Base-by-base conservation (phyloP, 2,329 filamentous ascomycete species). In the Penicillium sp. region DNA sequence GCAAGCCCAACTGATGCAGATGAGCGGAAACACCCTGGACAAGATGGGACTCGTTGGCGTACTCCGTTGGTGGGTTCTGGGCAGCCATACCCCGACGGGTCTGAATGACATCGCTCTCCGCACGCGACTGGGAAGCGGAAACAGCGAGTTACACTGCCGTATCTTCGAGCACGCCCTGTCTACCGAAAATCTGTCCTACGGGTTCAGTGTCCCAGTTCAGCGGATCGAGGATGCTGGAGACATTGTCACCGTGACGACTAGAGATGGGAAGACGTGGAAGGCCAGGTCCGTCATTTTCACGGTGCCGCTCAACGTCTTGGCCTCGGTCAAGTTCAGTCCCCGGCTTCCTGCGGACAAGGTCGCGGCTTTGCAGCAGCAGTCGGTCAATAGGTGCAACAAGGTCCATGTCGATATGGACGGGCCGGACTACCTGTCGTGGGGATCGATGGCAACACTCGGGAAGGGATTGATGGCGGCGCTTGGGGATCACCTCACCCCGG, bases 31-130 rank as follows among this genome's bases (percentile, higher is more conserved):
- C 6, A 45, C 43, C 47, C 63, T 53, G 29, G 60, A 55, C 17
- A 61, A 69, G 1, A 69, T 59, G 3, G 69, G 63, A 0, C 72
- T 73, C 52, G 56, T 62, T 12, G 70, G 70, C 8, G 63, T 61
- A 4, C 55, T 74, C 9, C 61, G 70, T 12, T 73, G 69, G 69
- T 73, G 63, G 51, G 69, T 67, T 3, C 54, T 73, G 1, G 66
- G 68, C 9, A 66, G 68, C 2, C 64, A 71, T 49, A 67, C 36
- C 9, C 60, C 66, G 35, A 61, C 62, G 2, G 57, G 62, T 0
- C 53, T 64, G 8, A 66, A 67, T 44, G 66, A 69, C 29, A 53
- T 65, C 17, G 65, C 60, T 1, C 43, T 45, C 10, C 43, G 33
- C 17, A 45, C 43, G 0, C 43, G 43, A 6, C n/a, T 45, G 5